Evolutionary conservation across 78 protist species (phyloP).

Genomic region (Dictyostelium brefeldianum): DNA sequence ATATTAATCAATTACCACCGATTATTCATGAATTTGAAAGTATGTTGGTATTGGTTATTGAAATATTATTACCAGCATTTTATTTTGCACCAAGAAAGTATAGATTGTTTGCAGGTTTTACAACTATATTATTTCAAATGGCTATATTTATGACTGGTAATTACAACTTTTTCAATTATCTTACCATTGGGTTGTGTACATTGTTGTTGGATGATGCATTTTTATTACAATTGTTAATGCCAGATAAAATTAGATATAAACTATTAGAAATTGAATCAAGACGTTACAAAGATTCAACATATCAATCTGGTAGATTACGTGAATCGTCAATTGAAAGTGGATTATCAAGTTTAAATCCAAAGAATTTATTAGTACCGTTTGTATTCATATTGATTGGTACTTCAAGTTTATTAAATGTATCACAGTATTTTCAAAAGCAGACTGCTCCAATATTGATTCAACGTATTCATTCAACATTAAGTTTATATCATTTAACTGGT

Average conservation of each 20-base stretch:
- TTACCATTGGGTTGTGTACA: conserved; percentile 55
- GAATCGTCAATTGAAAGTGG: background rate
- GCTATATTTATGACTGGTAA: conserved; percentile 81
- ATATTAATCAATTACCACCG: conserved; percentile 67
- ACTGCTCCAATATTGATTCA: conserved; percentile 32
- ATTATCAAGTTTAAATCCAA: conserved; percentile 49
- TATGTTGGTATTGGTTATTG: conserved; percentile 48
- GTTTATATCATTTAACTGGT: conserved; percentile 39
- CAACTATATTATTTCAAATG: conserved; percentile 39
- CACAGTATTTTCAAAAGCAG: conserved; percentile 51
- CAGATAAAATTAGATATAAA: background rate
- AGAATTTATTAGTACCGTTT: conserved; percentile 59
- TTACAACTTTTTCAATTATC: conserved; percentile 85
- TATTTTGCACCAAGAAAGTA: conserved; percentile 52
- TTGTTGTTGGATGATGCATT: conserved; percentile 65
- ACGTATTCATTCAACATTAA: conserved; percentile 25
- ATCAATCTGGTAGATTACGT: background rate
- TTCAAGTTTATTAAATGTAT: background rate
- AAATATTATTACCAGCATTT: conserved; percentile 53
- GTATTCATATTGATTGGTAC: conserved; percentile 62
- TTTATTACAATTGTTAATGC: background rate
- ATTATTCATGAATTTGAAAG: conserved; percentile 55
- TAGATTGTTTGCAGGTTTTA: conserved; percentile 26
- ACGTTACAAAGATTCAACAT: background rate
- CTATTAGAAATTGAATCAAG: background rate